Evolutionary conservation across 305 asterid species (phyloP).

Genomic region (Fraxinus sp.): DNA sequence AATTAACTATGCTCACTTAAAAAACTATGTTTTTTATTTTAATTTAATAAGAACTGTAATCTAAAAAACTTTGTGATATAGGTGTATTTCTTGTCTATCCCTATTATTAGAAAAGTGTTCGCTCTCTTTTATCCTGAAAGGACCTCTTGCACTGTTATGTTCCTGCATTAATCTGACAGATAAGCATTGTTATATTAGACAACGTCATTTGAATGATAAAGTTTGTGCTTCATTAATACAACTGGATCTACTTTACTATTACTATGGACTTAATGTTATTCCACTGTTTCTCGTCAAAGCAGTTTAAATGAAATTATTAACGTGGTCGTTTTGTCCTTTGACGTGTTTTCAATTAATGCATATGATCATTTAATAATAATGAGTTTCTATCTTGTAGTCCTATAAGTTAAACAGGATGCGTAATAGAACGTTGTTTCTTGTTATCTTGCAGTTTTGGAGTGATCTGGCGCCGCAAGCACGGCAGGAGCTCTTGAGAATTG

Average conservation of each 20-base stretch:
- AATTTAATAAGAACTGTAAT: constrained; percentile 17
- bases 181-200: constrained; percentile 7
- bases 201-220: neutral
- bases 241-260: neutral
- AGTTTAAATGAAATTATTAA: neutral
- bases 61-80: neutral
- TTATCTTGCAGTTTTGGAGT: constrained; percentile 83
- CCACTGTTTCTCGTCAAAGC: neutral
- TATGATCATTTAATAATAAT: neutral
- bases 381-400: neutral
- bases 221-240: neutral
- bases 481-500: constrained; percentile 72
- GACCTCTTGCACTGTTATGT: neutral
- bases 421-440: neutral
- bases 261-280: neutral
- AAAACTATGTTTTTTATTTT: neutral
- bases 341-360: neutral
- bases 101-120: neutral
- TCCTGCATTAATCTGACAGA: constrained; percentile 1
- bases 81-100: neutral
- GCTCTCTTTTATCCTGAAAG: neutral
- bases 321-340: neutral
- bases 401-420: neutral
- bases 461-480: constrained; percentile 82
- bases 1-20: neutral